phyloP scores from a whole-genome alignment of 768 basidiomycete species.

The Crassisporium funariophilum region DNA sequence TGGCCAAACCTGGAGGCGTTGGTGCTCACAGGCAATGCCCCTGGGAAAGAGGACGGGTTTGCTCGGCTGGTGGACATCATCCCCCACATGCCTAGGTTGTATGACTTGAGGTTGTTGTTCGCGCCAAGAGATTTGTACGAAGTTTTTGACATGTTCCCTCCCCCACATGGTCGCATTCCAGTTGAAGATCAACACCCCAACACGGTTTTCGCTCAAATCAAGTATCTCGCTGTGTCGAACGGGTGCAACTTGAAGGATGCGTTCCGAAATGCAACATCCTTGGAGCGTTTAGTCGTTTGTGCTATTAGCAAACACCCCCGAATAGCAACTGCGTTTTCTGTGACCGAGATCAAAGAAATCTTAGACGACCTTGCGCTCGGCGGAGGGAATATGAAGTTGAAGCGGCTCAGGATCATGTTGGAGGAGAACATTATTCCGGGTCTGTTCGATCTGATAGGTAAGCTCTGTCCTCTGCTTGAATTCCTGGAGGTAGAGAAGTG shows the following conservation, averaged over 20 bases:
- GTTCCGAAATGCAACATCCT: slow-evolving; percentile 29
- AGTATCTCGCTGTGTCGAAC: slow-evolving; percentile 39
- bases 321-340: slow-evolving; percentile 37
- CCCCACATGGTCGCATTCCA: not conserved
- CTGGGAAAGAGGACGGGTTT: slow-evolving; percentile 23
- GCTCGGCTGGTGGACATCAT: slow-evolving; percentile 34
- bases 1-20: slow-evolving; percentile 42
- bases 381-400: slow-evolving; percentile 22
- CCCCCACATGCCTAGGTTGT: slow-evolving; percentile 35
- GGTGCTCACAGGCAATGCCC: slow-evolving; percentile 41
- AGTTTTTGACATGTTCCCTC: not conserved
- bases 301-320: slow-evolving; percentile 40
- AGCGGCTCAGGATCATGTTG: slow-evolving; percentile 39
- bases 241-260: slow-evolving; percentile 33
- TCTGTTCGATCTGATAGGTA: slow-evolving; percentile 32
- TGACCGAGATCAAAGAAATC: slow-evolving; percentile 33
- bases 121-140: not conserved
- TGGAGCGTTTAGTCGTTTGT: slow-evolving; percentile 36
- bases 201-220: slow-evolving; percentile 32
- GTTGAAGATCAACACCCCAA: slow-evolving; percentile 20
- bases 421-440: slow-evolving; percentile 40
- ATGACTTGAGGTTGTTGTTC: slow-evolving; percentile 31
- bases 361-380: slow-evolving; percentile 31
- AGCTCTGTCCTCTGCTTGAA: slow-evolving; percentile 38
- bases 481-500: slow-evolving; percentile 44